phyloP scores from a whole-genome alignment of 1,284 basidiomycete genomes.

The Malassezia globosa region DNA sequence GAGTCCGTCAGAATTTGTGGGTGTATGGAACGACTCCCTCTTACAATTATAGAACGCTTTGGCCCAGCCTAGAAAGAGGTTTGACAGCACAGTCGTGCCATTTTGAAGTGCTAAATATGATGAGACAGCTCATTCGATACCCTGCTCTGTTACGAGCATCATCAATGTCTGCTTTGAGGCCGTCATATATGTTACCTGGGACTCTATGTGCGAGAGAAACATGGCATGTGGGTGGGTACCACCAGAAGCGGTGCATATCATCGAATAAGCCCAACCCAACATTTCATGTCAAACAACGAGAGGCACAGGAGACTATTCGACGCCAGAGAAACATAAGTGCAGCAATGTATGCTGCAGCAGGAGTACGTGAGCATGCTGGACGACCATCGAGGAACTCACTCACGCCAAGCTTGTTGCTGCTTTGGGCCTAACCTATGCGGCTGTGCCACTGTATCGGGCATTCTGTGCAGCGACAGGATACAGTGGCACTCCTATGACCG shows the following conservation, averaged over 20 bases:
- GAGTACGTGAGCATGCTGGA: slow-evolving; percentile 2
- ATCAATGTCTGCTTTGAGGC: too few relatives aligned
- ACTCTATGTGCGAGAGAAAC: too few relatives aligned
- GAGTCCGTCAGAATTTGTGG: too few relatives aligned
- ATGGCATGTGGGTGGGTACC: too few relatives aligned
- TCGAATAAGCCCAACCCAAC: not conserved
- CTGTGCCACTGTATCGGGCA: slow-evolving; percentile 90
- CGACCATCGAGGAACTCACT: not conserved
- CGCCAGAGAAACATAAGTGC: slow-evolving; percentile 10
- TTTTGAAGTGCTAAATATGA: not conserved
- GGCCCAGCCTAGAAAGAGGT: too few relatives aligned
- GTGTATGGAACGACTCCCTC: too few relatives aligned
- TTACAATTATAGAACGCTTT: too few relatives aligned
- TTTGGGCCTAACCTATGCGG: slow-evolving; percentile 80
- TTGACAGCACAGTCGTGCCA: too few relatives aligned
- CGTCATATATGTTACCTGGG: too few relatives aligned
- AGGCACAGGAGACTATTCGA: not conserved
- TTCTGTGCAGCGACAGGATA: slow-evolving; percentile 98
- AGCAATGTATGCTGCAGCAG: slow-evolving; percentile 12
- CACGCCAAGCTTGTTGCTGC: slow-evolving; percentile 55
- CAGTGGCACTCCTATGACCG: slow-evolving; percentile 79
- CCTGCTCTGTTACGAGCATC: not conserved
- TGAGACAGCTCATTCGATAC: not conserved
- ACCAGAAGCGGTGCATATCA: too few relatives aligned
- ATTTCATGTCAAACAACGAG: not conserved